Base-by-base conservation (phyloP, 768 basidiomycete species). In the Cyclocybe aegerita region DNA sequence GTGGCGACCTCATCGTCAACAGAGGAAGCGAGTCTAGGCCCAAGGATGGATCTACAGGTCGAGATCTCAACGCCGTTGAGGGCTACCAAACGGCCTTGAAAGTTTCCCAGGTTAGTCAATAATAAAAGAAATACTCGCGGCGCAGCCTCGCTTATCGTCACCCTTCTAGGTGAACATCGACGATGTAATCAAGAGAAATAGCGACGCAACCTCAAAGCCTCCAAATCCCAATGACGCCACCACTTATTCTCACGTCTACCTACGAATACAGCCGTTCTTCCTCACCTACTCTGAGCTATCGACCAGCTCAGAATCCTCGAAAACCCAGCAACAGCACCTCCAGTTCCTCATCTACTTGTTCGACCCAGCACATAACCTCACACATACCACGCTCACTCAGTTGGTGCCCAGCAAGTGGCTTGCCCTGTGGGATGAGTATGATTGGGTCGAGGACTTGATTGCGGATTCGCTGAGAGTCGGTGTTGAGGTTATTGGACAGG, bases 401-500 rank as follows among this genome's bases (percentile, higher is more conserved):
- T 77, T 83, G 4, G 76, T 95, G 15, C 93, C 96, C 0, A 75
- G 72, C n/a, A 72, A 78, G 43, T 99, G 97, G 97, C 66, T 98
- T 48, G 83, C 84, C 4, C 73, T 93, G 39, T 96, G 93, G 86
- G 95, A 97, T 61, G 78, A 86, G 56, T 89, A 93, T 65, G 87
- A 90, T 39, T 96, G 97, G 97, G 94, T 98, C 9, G 97, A 99
- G 68, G 95, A 99, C 62, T 67, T 89, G 35, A 80, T 98, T 53
- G 95, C 94, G 4, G 96, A 98, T 60, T 81, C 83, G 0, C 70
- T 99, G 50, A 74, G 91, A 49, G 74, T 92, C 10, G 90, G 88
- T 7, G 83, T 96, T 29, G 95, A 98, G 70, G 82, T 94, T 12
- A 73, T 98, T 52, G 93, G 93, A 2, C 94, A 98, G 69, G 92